These are phyloP conservation scores for Wickerhamiella pararugosa DNA, from an alignment of 1,139 yeast genomes.

Conservation along the genomic window DNA sequence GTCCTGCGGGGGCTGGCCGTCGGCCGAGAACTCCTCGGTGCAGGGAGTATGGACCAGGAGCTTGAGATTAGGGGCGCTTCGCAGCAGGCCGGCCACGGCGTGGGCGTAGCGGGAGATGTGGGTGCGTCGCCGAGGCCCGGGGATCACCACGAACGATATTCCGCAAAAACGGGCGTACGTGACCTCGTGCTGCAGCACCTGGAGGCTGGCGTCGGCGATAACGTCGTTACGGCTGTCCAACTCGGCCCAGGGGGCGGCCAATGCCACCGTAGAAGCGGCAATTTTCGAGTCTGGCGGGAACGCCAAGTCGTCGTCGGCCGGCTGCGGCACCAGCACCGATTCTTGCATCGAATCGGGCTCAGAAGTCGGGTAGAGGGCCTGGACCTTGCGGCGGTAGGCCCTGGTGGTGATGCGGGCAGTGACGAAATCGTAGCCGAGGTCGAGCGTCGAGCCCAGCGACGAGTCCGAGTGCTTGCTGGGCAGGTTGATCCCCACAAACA, in stretches of 20 bases:
- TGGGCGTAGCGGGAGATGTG: constrained; percentile 37
- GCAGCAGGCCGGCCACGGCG: constrained; percentile 24
- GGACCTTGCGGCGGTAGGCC: constrained; percentile 20
- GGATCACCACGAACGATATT: constrained; percentile 34
- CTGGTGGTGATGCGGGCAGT: constrained; percentile 25
- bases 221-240: constrained; percentile 36
- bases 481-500: constrained; percentile 25
- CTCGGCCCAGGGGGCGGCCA: constrained; percentile 51
- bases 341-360: background rate
- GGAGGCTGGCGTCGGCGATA: constrained; percentile 37
- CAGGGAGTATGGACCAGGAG: constrained; percentile 29
- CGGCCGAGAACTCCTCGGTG: constrained; percentile 28
- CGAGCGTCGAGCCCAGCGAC: constrained; percentile 19
- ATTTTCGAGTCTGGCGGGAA: constrained; percentile 19
- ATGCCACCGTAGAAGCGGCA: constrained; percentile 29
- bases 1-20: constrained; percentile 30
- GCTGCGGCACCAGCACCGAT: constrained; percentile 6
- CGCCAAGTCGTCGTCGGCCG: constrained; percentile 19
- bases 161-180: constrained; percentile 47
- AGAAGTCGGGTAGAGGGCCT: constrained; percentile 15
- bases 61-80: constrained; percentile 22
- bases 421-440: constrained; percentile 26
- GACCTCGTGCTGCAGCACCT: constrained; percentile 41
- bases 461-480: constrained; percentile 19
- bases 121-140: constrained; percentile 45